phyloP scores from a whole-genome alignment of 2,329 filamentous ascomycete species.

The Diaporthe sp. region DNA sequence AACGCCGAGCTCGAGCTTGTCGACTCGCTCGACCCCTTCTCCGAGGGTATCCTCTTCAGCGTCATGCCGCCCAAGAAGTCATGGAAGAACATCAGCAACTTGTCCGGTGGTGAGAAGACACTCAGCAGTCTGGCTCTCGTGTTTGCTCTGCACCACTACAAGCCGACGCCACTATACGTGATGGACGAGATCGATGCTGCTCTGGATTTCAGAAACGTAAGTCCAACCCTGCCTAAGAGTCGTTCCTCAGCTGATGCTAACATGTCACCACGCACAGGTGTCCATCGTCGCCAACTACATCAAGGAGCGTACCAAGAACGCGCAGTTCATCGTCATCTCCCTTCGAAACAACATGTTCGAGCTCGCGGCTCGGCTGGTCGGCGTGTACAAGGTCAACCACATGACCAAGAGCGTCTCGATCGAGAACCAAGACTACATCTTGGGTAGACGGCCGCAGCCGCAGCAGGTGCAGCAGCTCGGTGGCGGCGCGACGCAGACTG shows the following conservation, averaged over 20 bases:
- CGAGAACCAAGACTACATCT: constrained; percentile 85
- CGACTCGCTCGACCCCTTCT: constrained; percentile 95
- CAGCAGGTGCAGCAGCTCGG: constrained; percentile 47
- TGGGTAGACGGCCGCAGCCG: constrained; percentile 53
- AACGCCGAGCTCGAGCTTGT: constrained; percentile 98
- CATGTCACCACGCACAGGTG: constrained; percentile 68
- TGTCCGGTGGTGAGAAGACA: constrained; percentile 98
- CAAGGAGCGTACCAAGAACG: constrained; percentile 99
- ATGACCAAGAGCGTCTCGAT: constrained; percentile 96
- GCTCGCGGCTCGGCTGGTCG: constrained; percentile 92
- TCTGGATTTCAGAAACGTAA: constrained; percentile 96
- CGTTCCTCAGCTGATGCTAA: constrained; percentile 40
- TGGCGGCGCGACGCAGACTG: constrained; percentile 44
- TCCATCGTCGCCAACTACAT: constrained; percentile 99
- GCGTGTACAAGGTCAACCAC: constrained; percentile 99
- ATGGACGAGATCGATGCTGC: constrained; percentile 99
- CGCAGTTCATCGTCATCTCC: constrained; percentile 98
- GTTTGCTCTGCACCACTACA: constrained; percentile 98
- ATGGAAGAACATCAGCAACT: constrained; percentile 99
- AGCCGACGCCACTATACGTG: constrained; percentile 96
- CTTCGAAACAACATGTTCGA: constrained; percentile 99
- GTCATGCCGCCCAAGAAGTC: constrained; percentile 99
- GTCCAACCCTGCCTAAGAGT: constrained; percentile 53
- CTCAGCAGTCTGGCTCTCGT: constrained; percentile 92
- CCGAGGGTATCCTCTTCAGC: constrained; percentile 95